Base-by-base conservation (phyloP, 2,329 filamentous ascomycete species). In the Dendryphion nanum region DNA sequence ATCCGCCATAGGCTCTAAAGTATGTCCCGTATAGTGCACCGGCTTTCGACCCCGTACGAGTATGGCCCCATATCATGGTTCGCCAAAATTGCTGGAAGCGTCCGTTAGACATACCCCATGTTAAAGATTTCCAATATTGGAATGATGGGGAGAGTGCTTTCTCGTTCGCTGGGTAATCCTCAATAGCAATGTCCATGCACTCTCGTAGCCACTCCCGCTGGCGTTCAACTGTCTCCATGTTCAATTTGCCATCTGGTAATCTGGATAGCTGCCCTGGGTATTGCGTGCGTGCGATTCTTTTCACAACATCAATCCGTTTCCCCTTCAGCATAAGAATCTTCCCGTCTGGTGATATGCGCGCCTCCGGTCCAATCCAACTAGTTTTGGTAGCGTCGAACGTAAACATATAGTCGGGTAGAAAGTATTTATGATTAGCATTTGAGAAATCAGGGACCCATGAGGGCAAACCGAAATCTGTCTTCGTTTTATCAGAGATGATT, bases 321-420 rank as follows among this genome's bases (percentile, higher is more conserved):
- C 23, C 23, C 23, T 26, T 26, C 23, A 26, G 23, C 23, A 26
- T 26, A 26, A 26, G 23, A 26, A 26, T 26, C 3, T 26, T 26
- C 23, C 23, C 23, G 23, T 26, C 23, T 26, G 23, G n/a, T 26
- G 23, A 26, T 26, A 26, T 26, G 23, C 23, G 23, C 3, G 23
- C 23, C 23, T 26, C 23, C 23, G 23, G 23, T 26, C 23, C 23
- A 26, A 26, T 8, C 23, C 23, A 26, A 8, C n/a, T 26, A 26
- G 23, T n/a, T 26, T 26, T 26, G 10, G n/a, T 26, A n/a, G 23
- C 23, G 23, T 26, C 23, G 23, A 26, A 26, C 10, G 23, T 26
- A n/a, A 26, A 26, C 23, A 26, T 26, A n/a, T 26, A 26, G 23
- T 26, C 23, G 23, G 23, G 23, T 26, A 26, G 23, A 26, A 26